phyloP scores from a whole-genome alignment of 176 grass and related monocot genomes.

The Phyllostachys edulis region DNA sequence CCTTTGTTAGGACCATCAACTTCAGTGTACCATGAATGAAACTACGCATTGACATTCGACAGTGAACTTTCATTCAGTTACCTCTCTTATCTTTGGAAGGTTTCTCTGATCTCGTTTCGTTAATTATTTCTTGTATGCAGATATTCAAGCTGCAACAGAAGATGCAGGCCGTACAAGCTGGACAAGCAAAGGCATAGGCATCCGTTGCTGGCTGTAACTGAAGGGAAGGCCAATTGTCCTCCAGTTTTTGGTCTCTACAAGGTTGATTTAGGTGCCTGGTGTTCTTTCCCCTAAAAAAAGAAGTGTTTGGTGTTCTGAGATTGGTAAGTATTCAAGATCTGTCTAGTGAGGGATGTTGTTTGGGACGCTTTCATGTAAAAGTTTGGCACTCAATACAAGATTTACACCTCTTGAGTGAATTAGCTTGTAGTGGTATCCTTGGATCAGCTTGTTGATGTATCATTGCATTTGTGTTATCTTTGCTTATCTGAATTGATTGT shows the following conservation, averaged over 20 bases:
- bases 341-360: background rate
- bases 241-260: background rate
- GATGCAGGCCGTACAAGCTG: conserved; percentile 73
- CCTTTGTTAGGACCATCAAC: background rate
- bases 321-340: background rate
- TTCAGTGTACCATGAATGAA: background rate
- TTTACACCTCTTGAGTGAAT: background rate
- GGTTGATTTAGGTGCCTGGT: background rate
- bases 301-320: background rate
- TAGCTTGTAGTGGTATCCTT: conserved; percentile 3
- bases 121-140: conserved; percentile 34
- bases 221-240: background rate
- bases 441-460: background rate
- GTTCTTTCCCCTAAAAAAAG: background rate
- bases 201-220: background rate
- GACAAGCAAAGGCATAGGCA: conserved; percentile 62
- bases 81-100: background rate
- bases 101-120: conserved; percentile 20
- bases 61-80: background rate
- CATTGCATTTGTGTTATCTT: conserved; percentile 8
- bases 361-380: conserved; percentile 6
- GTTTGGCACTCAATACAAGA: background rate
- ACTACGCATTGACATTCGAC: background rate
- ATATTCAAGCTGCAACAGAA: conserved; percentile 91
- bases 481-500: background rate